A percentile compares a stretch with the other conserved stretches of the same genome.
Evolutionary conservation across 257 asterid species (phyloP).

Genomic region (Rauvolfia tetraphylla): DNA sequence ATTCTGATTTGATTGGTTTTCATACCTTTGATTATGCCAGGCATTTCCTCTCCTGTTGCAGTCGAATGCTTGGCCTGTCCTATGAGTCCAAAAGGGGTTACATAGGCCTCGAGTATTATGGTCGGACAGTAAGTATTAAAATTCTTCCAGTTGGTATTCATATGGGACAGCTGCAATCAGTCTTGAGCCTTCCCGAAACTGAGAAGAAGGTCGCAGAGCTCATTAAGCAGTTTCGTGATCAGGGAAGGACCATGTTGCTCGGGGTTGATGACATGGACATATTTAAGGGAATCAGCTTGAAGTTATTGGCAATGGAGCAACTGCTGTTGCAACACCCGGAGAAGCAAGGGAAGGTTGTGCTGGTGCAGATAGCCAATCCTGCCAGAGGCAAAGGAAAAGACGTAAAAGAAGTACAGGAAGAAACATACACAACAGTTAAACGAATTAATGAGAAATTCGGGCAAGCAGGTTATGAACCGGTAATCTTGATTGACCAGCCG

Average conservation of each 20-base stretch:
- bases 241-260: constrained; percentile 67
- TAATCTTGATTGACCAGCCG: constrained; percentile 65
- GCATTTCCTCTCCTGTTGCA: constrained; percentile 84
- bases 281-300: constrained; percentile 80
- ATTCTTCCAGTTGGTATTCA: constrained; percentile 94
- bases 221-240: constrained; percentile 41
- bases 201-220: constrained; percentile 64
- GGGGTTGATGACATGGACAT: constrained; percentile 95
- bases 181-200: constrained; percentile 57
- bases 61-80: constrained; percentile 80
- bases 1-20: constrained; percentile 82
- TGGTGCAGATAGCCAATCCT: constrained; percentile 90
- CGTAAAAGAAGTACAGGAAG: constrained; percentile 83
- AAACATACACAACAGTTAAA: constrained; percentile 59
- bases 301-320: constrained; percentile 83
- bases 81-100: constrained; percentile 91
- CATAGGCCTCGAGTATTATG: constrained; percentile 85
- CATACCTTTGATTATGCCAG: constrained; percentile 88
- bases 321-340: constrained; percentile 71
- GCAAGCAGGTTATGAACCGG: constrained; percentile 70
- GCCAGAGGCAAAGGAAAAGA: constrained; percentile 84
- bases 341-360: constrained; percentile 80
- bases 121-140: constrained; percentile 81
- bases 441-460: constrained; percentile 70
- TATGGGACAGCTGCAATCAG: constrained; percentile 82